These are phyloP conservation scores for Falciphora oryzae DNA, from an alignment of 2,329 filamentous ascomycete species.

Conservation along the genomic window DNA sequence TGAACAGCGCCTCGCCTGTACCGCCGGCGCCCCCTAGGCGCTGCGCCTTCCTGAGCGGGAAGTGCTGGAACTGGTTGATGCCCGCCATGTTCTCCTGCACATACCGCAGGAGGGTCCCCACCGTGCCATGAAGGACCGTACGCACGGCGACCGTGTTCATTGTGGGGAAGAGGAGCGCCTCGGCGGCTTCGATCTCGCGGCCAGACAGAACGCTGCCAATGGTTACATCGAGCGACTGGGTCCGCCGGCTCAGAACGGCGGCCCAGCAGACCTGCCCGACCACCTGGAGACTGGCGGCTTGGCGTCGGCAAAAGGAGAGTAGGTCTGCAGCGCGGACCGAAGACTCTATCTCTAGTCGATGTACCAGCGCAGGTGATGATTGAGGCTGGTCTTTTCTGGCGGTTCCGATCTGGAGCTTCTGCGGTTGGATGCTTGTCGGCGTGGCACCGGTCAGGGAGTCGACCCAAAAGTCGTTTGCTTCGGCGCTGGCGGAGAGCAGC, in stretches of 20 bases:
- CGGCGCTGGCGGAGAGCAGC: constrained; percentile 33
- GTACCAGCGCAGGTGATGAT: constrained; percentile 11
- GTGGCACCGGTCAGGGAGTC: constrained; percentile 52
- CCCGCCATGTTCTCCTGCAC: constrained; percentile 64
- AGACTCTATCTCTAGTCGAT: constrained; percentile 43
- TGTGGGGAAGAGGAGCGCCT: constrained; percentile 71
- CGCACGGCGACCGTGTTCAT: constrained; percentile 87
- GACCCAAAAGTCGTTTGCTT: constrained; percentile 62
- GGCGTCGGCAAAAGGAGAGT: constrained; percentile 55
- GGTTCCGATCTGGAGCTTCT: constrained; percentile 1
- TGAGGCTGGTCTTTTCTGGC: neutral
- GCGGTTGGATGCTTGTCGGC: constrained; percentile 33
- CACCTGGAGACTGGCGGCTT: constrained; percentile 68
- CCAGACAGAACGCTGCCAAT: constrained; percentile 84
- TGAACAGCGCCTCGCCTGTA: constrained; percentile 37
- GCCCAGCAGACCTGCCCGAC: constrained; percentile 75
- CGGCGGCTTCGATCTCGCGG: constrained; percentile 65
- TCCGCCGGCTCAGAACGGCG: constrained; percentile 58
- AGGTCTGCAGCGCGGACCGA: constrained; percentile 34
- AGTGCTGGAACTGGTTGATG: constrained; percentile 68
- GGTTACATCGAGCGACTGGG: constrained; percentile 63
- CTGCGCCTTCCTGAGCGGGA: constrained; percentile 67
- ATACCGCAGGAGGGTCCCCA: constrained; percentile 60
- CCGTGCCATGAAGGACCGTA: constrained; percentile 63
- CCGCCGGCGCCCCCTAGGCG: constrained; percentile 29